Conservation (phyloP, 495 filamentous ascomycete genomes). For the Aspergillus cavernicola region DNA sequence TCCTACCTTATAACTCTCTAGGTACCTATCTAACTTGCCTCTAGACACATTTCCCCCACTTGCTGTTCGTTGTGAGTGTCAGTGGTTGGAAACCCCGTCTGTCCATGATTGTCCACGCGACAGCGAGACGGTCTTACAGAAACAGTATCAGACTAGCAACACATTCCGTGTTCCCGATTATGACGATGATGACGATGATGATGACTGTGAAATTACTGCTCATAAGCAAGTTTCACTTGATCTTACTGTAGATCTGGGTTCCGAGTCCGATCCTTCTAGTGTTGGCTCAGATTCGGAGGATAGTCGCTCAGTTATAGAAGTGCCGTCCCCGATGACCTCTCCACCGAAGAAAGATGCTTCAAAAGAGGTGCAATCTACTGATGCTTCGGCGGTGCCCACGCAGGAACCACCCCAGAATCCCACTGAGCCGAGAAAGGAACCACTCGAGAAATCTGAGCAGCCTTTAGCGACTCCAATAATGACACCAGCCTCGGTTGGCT, state of each 20-base stretch:
- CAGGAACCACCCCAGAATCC: conserved; percentile 4
- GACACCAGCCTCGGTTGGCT: conserved; percentile 17
- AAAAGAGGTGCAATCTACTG: background rate
- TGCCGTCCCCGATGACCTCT: conserved; percentile 20
- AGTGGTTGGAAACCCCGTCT: conserved; percentile 27
- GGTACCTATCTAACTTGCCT: background rate
- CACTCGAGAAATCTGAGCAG: conserved; percentile 14
- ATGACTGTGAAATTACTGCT: conserved; percentile 16
- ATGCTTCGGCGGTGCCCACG: background rate
- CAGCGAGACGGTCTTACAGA: conserved; percentile 7
- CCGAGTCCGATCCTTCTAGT: conserved; percentile 16
- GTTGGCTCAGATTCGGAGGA: conserved; percentile 18
- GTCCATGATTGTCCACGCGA: background rate
- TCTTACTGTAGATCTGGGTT: background rate
- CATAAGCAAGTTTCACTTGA: background rate
- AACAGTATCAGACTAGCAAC: conserved; percentile 26
- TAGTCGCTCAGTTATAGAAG: conserved; percentile 16
- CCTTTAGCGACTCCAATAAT: conserved; percentile 22
- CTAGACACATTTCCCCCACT: conserved; percentile 41
- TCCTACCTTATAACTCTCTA: background rate
- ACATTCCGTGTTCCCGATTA: conserved; percentile 47
- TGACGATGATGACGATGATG: conserved; percentile 32
- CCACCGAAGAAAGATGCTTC: conserved; percentile 12
- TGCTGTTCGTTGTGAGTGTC: conserved; percentile 30
- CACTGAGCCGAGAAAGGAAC: conserved; percentile 8